Conservation (phyloP, 306 rosid species). For the Castanea sativa region DNA sequence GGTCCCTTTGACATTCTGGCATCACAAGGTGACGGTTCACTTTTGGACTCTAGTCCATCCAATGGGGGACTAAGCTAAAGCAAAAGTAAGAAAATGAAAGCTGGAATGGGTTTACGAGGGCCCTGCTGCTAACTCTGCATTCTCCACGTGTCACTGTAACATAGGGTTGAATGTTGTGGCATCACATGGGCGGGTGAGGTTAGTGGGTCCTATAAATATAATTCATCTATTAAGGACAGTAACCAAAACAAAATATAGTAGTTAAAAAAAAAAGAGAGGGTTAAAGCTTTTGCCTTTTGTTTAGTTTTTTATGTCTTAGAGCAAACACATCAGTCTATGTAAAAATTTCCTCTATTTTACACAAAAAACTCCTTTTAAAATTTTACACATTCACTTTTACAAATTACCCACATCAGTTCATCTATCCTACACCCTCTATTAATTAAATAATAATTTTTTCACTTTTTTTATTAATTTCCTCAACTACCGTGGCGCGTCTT, state of each 20-base stretch:
- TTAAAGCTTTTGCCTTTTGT: background rate
- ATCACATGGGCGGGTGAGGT: background rate
- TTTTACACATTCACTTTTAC: too few species aligned
- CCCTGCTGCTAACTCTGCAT: background rate
- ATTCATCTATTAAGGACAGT: background rate
- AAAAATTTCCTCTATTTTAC: too few species aligned
- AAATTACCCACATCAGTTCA: too few species aligned
- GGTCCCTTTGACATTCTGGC: background rate
- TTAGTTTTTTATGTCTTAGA: background rate
- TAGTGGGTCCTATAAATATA: background rate
- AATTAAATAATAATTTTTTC: too few species aligned
- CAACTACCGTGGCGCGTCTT: too few species aligned
- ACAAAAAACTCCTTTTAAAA: too few species aligned
- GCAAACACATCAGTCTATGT: too few species aligned
- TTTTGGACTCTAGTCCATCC: background rate
- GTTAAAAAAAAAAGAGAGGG: background rate
- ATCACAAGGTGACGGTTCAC: too few species aligned
- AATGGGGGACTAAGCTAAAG: background rate
- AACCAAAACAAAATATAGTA: background rate
- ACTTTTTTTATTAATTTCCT: too few species aligned
- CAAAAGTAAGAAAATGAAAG: background rate
- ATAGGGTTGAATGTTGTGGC: background rate
- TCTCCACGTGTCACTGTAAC: background rate
- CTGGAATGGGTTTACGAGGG: background rate
- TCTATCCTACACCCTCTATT: too few species aligned